Percentiles rank a stretch among this genome's conserved stretches.
phyloP scores from a whole-genome alignment of 2,329 filamentous ascomycete species.

The Neurospora crassa region DNA sequence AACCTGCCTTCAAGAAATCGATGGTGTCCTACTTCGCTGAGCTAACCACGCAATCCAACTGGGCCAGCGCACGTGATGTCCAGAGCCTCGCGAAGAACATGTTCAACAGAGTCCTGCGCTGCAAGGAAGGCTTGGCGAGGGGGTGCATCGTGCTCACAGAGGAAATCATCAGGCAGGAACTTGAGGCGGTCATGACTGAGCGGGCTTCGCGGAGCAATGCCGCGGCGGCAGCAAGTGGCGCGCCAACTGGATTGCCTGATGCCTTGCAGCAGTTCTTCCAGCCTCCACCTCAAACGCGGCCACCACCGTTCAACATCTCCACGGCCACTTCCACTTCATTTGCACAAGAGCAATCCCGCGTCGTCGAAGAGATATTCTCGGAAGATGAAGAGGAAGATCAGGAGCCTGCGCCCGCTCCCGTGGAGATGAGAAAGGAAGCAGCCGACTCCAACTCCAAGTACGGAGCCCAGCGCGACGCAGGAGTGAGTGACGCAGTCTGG shows the following conservation, averaged over 20 bases:
- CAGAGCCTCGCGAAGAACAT: constrained; percentile 41
- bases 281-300: not conserved
- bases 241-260: not conserved
- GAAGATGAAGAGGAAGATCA: constrained; percentile 1
- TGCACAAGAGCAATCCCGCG: not conserved
- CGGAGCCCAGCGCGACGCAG: constrained; percentile 36
- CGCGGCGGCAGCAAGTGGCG: not conserved
- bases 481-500: constrained; percentile 53
- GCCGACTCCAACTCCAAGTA: not conserved
- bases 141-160: constrained; percentile 9
- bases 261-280: not conserved
- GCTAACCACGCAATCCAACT: constrained; percentile 36
- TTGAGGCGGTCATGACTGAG: constrained; percentile 15
- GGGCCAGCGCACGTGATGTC: constrained; percentile 57
- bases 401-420: constrained; percentile 1
- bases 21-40: constrained; percentile 26
- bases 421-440: not conserved
- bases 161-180: constrained; percentile 7
- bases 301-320: not conserved
- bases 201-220: constrained; percentile 11
- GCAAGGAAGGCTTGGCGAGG: constrained; percentile 13
- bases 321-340: not conserved
- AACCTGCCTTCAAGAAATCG: constrained; percentile 10
- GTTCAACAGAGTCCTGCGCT: constrained; percentile 31
- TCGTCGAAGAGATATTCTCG: not conserved